Percentiles rank a stretch among this genome's conserved stretches.
Evolutionary conservation across 2,329 filamentous ascomycete species (phyloP).

Genomic region (Ophiostoma himal-ulmi): DNA sequence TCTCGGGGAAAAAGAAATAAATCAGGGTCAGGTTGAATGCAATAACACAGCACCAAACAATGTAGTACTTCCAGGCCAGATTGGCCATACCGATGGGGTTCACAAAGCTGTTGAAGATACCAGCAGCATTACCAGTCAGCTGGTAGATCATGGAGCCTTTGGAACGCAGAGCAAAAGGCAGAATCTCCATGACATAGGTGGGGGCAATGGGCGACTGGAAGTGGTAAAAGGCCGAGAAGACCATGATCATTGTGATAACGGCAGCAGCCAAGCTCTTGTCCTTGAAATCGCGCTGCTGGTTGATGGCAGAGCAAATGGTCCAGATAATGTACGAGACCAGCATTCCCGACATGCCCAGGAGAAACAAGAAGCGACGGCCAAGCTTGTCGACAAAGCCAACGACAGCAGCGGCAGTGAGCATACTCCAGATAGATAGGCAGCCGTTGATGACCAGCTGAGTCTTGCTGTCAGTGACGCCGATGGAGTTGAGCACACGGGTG

Average conservation of each 20-base stretch:
- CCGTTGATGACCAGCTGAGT: slow-evolving; percentile 28
- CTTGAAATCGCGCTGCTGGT: slow-evolving; percentile 24
- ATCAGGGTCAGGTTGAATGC: slow-evolving; percentile 29
- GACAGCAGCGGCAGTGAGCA: slow-evolving; percentile 13
- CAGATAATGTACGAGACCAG: slow-evolving; percentile 22
- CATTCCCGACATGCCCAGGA: slow-evolving; percentile 25
- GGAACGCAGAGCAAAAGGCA: slow-evolving; percentile 24
- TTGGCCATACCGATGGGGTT: slow-evolving; percentile 27
- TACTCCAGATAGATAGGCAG: slow-evolving; percentile 23
- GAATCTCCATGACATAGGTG: slow-evolving; percentile 25
- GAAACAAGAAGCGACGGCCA: slow-evolving; percentile 29
- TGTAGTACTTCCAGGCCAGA: slow-evolving; percentile 28
- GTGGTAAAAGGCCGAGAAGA: slow-evolving; percentile 33
- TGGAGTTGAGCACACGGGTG: slow-evolving; percentile 31
- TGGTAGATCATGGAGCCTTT: slow-evolving; percentile 25
- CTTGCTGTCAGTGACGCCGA: slow-evolving; percentile 31
- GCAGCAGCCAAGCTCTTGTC: slow-evolving; percentile 22
- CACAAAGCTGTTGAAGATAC: slow-evolving; percentile 25
- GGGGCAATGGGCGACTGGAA: slow-evolving; percentile 34
- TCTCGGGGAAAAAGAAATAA: slow-evolving; percentile 27
- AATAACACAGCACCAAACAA: slow-evolving; percentile 26
- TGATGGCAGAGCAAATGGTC: slow-evolving; percentile 24
- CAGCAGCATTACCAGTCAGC: slow-evolving; percentile 21
- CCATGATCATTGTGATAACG: slow-evolving; percentile 21
- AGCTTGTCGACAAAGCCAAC: slow-evolving; percentile 19